Evolutionary conservation across 352 stramenopile species (phyloP), one percentile per base, ranked within the genome.

Genomic region (Pythium oligandrum): DNA sequence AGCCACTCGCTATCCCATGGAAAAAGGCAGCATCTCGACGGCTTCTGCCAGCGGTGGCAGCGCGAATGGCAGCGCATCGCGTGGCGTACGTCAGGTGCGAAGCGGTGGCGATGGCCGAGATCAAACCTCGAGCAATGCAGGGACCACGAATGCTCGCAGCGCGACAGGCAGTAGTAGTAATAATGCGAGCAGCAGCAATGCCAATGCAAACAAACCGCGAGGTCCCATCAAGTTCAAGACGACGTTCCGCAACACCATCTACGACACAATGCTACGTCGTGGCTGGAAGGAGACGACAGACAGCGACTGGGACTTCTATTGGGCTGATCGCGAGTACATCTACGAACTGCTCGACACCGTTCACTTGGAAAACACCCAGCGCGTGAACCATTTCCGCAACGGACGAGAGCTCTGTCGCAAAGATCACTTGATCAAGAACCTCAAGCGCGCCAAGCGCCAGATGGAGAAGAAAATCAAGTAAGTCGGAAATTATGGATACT

Each of bases 371-470:
- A 80, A 77, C 36, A 70, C 61, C 2, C 90, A 96, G 52, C 72
- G 90, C 30, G 79, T 98, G 12, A 97, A 97, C 54, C 94, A 98
- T 63, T 98, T 84, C 44, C 79, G 83, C 32, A 95, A 93, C 59
- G 79, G 83, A 8, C 68, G 79, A 37, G 78, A 97, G 73, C 60
- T 98, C 10, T 97, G 88, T 51, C 72, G 93, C 5, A 98, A 98
- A 59, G 92, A 98, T 58, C 69, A 97, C 2, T 77, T 98, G 57
- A 96, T 97, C 56, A 98, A 98, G 67, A 98, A 98, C 64, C 71
- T 98, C 40, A 98, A 98, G 66, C 81, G 89, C 11, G 73, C 72
- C 37, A 91, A 87, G 53, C 72, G 83, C 36, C 75, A 84, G 62
- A 85, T 86, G 60, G 81, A 93, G 53, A 90, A 90, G 74, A 88